These are phyloP conservation scores for Kalmusia sp. DNA, from an alignment of 2,329 filamentous ascomycete genomes.

Conservation along the genomic window DNA sequence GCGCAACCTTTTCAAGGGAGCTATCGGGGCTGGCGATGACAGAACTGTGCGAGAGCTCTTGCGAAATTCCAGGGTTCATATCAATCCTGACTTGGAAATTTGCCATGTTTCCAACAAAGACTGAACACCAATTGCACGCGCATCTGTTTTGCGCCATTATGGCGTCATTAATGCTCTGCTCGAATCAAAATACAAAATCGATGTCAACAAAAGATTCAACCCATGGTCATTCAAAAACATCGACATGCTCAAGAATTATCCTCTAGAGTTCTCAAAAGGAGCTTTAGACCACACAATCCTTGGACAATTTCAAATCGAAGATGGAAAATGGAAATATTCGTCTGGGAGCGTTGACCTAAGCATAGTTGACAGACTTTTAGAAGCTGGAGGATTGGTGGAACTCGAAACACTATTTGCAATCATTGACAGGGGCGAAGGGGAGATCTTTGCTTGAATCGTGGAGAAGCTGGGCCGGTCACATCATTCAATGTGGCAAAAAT, in stretches of 20 bases:
- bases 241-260: too few species aligned
- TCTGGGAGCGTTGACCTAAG: too few species aligned
- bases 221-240: too few species aligned
- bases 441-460: too few species aligned
- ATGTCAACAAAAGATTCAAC: slow-evolving; percentile 4
- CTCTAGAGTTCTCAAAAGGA: too few species aligned
- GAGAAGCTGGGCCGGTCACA: too few species aligned
- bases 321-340: too few species aligned
- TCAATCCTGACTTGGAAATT: neutral
- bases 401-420: neutral
- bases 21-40: neutral
- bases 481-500: too few species aligned
- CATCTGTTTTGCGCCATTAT: neutral
- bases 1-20: neutral
- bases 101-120: too few species aligned
- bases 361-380: neutral
- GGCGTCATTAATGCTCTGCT: neutral
- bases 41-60: neutral
- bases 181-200: neutral
- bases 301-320: too few species aligned
- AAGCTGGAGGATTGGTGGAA: neutral
- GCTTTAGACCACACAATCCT: too few species aligned
- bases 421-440: too few species aligned
- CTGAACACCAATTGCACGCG: neutral
- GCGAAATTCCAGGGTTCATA: neutral